phyloP scores from a whole-genome alignment of 1,284 basidiomycete species.

The Sphagnurus paluster region DNA sequence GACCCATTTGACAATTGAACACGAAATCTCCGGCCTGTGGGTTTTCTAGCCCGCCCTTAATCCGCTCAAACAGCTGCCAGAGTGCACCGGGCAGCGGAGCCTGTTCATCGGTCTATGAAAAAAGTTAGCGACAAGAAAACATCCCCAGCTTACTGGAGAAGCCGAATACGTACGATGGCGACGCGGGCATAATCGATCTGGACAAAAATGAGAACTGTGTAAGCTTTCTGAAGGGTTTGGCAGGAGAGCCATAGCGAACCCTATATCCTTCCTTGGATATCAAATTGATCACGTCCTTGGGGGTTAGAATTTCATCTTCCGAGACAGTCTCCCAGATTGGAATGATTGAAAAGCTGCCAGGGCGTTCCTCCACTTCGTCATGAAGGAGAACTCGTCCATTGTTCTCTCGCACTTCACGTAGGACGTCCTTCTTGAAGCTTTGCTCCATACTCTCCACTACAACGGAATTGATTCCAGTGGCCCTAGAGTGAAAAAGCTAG shows the following conservation, averaged over 20 bases:
- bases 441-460: constrained; percentile 95
- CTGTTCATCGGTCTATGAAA: constrained; percentile 87
- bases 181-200: constrained; percentile 88
- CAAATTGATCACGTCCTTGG: constrained; percentile 79
- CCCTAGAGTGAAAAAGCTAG: constrained; percentile 45
- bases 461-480: constrained; percentile 91
- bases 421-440: constrained; percentile 87
- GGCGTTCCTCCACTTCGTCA: constrained; percentile 93
- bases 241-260: constrained; percentile 37
- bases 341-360: constrained; percentile 87
- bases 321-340: constrained; percentile 87
- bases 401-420: constrained; percentile 76
- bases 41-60: constrained; percentile 66
- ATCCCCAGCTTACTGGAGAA: neutral
- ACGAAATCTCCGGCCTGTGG: constrained; percentile 74
- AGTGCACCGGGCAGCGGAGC: constrained; percentile 89
- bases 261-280: constrained; percentile 79
- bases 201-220: constrained; percentile 3
- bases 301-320: constrained; percentile 91
- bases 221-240: constrained; percentile 3
- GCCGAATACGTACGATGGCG: constrained; percentile 68
- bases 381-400: constrained; percentile 88
- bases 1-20: constrained; percentile 87
- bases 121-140: neutral
- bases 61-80: constrained; percentile 73